Base-by-base conservation (phyloP, 176 grass and related monocot species). In the Triticum turgidum region DNA sequence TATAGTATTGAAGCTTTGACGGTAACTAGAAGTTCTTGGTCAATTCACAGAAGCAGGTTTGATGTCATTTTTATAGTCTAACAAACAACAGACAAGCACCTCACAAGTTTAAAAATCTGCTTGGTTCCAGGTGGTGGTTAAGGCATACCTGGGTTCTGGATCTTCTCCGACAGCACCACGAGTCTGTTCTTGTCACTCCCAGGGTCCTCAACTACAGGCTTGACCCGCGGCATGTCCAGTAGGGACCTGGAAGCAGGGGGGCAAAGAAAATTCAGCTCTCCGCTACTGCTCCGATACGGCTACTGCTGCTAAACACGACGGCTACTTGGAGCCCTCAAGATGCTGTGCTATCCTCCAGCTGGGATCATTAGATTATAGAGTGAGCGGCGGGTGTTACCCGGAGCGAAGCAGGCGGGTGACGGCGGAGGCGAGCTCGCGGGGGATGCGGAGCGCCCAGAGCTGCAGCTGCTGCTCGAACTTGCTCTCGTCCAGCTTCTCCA, bases 151-250 rank as follows among this genome's bases (percentile, higher is more conserved):
- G 73, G 77, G 80, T 83, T 91, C 68, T 99, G 94, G 80, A 99
- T 91, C 87, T 15, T 94, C 89, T 99, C 94, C 34, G 97, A 96
- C 77, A 99, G 86, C 87, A 99, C 32, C 17, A 92, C 86, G 5
- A 96, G 88, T 21, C 97, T 87, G 80, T 93, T 92, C 87, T 93
- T 96, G 7, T 90, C 85, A 66, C 77, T 86, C 70, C 86, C 87
- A 30, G 94, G 91, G 65, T 99, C 97, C 84, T 96, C 94, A 24
- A 85, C 88, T 21, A 99, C 91, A 84, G 97, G 90, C 76, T 99
- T 99, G 21, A 99, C 83, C 35, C 94, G 90, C 42, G 90, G 84
- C 74, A 89, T 96, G 73, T 99, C 92, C 42, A 99, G 72, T 41
- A 99, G 61, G 83, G 61, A 91, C 35, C 97, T 96, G 68, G 11